Base-by-base conservation (phyloP, 495 filamentous ascomycete genomes). In the Penicillium cinerascens region DNA sequence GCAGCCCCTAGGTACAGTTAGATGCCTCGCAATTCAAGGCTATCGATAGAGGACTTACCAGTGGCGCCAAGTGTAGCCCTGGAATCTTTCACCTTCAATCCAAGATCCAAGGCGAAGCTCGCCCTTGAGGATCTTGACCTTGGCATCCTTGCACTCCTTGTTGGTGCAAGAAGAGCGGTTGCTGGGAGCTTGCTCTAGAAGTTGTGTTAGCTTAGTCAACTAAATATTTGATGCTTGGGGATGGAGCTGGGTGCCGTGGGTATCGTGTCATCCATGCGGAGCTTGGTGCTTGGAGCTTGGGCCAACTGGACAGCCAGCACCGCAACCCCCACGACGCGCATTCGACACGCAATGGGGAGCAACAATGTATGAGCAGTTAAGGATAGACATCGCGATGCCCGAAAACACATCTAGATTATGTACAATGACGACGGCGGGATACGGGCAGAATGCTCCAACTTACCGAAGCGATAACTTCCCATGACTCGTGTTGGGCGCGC, bases 51-150 rank as follows among this genome's bases (percentile, higher is more conserved):
- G 42, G 37, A 64, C 79, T 61, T 72, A 92, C 91, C 91, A 96
- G 66, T 96, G 91, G 51, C 83, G 80, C 82, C 83, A 96, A 42
- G 63, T 60, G 77, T 79, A 93, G 51, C 71, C 68, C 45, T 78
- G 74, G 38, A 74, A 62, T 6, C 62, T 68, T 0, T 74, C 54
- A 22, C 79, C 72, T 11, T 79, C 75, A 41, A 93, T 74, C 76
- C 83, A 86, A 40, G 74, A 74, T 23, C 87, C 91, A 25, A 86
- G 75, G 13, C 91, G 85, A 6, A 95, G 64, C 47, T 86, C 81
- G 42, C 83, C 88, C 69, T 93, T 93, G 4, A 41, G n/a, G 59
- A 96, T 89, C 65, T 93, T 92, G 51, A 75, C 55, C 6, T 68
- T 71, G 15, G 59, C 58, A 1, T 83, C 71, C 62, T 87, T 87